A percentile compares a stretch with the other conserved stretches of the same genome.
phyloP scores from a whole-genome alignment of 371 early-diverging fungal species.

The Choanephora cucurbitarum region DNA sequence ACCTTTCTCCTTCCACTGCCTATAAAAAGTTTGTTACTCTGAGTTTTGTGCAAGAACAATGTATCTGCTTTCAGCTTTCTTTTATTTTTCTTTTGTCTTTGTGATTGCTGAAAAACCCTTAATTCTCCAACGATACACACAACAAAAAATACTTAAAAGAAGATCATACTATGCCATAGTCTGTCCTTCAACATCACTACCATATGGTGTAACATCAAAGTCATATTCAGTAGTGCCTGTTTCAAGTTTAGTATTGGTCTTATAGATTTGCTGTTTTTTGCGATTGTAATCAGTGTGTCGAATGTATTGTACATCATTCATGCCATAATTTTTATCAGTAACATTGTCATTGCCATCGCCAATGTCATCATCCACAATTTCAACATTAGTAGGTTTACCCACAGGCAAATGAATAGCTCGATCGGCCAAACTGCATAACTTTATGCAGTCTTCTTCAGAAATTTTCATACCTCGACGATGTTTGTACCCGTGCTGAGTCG shows the following conservation, averaged over 20 bases:
- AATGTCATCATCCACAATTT: constrained; percentile 19
- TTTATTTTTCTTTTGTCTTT: no score
- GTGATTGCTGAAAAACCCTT: no score
- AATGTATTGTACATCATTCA: constrained; percentile 16
- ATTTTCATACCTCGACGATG: constrained; percentile 17
- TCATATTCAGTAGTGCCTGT: constrained; percentile 12
- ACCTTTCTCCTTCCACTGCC: no score
- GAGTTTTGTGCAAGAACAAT: no score
- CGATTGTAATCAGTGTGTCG: background rate
- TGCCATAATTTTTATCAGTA: background rate
- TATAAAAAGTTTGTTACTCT: no score
- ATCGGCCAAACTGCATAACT: constrained; percentile 20
- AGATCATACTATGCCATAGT: background rate
- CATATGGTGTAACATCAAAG: constrained; percentile 22
- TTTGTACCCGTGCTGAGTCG: constrained; percentile 1
- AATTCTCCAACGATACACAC: no score
- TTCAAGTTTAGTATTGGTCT: constrained; percentile 2
- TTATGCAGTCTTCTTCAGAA: constrained; percentile 12
- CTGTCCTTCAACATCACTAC: constrained; percentile 20
- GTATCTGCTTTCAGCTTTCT: no score
- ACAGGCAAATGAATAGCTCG: constrained; percentile 4
- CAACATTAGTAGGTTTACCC: constrained; percentile 2
- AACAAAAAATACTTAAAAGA: no score
- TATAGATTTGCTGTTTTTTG: constrained; percentile 4
- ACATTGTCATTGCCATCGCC: constrained; percentile 6